These are phyloP conservation scores for Coemansia sp. DNA, from an alignment of 192 early-diverging fungal genomes.

Conservation along the genomic window DNA sequence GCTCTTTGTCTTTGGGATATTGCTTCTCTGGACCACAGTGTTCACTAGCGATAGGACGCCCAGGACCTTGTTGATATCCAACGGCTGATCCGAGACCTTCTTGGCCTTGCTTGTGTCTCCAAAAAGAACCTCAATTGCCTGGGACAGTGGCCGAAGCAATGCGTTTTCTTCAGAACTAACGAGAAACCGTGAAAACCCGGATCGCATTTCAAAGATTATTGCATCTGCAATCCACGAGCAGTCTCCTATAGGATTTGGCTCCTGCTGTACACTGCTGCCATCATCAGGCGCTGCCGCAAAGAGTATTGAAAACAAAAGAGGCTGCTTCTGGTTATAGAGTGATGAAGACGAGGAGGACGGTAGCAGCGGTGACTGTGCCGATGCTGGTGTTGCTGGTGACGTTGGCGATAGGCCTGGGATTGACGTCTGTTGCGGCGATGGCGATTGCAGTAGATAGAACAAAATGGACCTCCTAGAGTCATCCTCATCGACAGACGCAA, in stretches of 20 bases:
- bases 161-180: constrained; percentile 14
- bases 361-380: background rate
- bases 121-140: constrained; percentile 33
- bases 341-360: background rate
- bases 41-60: constrained; percentile 25
- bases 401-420: background rate
- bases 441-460: constrained; percentile 37
- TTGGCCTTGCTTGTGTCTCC: constrained; percentile 21
- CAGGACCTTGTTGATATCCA: constrained; percentile 33
- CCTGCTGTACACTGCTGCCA: background rate
- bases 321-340: background rate
- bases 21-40: constrained; percentile 7
- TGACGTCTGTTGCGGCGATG: background rate
- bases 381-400: background rate
- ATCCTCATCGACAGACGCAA: constrained; percentile 3
- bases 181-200: constrained; percentile 33
- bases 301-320: background rate
- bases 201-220: constrained; percentile 43
- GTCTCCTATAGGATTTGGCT: background rate
- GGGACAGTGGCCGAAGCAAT: constrained; percentile 17
- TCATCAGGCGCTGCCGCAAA: background rate
- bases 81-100: constrained; percentile 23
- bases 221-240: constrained; percentile 31
- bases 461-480: constrained; percentile 41
- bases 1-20: background rate